phyloP scores from a whole-genome alignment of 805 yeast genomes.

The Lipomyces spencermartinsiae region DNA sequence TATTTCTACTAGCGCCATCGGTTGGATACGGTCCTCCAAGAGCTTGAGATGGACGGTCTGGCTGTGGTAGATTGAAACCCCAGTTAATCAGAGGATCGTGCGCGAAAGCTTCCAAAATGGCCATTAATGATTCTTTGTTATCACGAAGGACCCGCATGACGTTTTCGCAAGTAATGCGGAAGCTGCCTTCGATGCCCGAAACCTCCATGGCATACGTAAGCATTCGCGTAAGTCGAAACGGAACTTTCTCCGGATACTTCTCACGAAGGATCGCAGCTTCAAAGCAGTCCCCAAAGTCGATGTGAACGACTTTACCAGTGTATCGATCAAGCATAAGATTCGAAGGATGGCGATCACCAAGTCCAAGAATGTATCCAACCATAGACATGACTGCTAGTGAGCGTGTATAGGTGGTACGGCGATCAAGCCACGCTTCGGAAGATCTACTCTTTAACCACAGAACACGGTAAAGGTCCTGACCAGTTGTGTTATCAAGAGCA shows the following conservation, averaged over 20 bases:
- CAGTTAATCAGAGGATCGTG: constrained; percentile 98
- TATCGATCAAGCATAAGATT: constrained; percentile 92
- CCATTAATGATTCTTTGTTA: constrained; percentile 96
- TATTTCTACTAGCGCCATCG: background rate
- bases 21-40: background rate
- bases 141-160: constrained; percentile 94
- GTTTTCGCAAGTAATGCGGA: constrained; percentile 94
- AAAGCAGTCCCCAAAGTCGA: constrained; percentile 98
- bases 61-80: constrained; percentile 66
- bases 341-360: constrained; percentile 98
- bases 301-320: constrained; percentile 95
- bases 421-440: constrained; percentile 96
- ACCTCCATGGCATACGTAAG: constrained; percentile 98
- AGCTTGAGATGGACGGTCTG: constrained; percentile 17
- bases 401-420: constrained; percentile 94
- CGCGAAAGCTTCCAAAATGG: constrained; percentile 96
- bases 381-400: constrained; percentile 98
- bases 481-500: constrained; percentile 92
- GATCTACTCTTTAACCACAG: constrained; percentile 95
- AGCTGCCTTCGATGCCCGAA: constrained; percentile 97
- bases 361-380: constrained; percentile 96
- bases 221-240: constrained; percentile 96
- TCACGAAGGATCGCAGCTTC: constrained; percentile 97
- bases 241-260: constrained; percentile 97
- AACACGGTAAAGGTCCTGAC: constrained; percentile 94